Percentiles rank a stretch among this genome's conserved stretches.
phyloP scores from a whole-genome alignment of 306 rosid species.

The Vigna nakashimae region DNA sequence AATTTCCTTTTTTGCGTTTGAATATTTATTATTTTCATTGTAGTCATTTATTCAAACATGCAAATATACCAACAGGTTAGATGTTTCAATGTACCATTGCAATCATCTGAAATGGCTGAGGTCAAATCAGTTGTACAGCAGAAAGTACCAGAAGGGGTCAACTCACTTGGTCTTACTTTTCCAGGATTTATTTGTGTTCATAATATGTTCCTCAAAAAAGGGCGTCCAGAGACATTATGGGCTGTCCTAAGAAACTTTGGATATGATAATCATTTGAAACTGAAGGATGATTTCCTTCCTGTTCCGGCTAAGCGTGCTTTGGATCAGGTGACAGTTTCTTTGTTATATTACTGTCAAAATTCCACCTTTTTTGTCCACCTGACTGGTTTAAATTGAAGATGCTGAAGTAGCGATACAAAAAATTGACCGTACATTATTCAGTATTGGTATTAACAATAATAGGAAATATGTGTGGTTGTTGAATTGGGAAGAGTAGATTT shows the following conservation, averaged over 20 bases:
- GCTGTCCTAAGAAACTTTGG: conserved; percentile 88
- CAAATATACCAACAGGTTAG: conserved; percentile 59
- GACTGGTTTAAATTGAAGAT: conserved; percentile 33
- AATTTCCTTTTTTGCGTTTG: conserved; percentile 27
- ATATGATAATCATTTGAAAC: conserved; percentile 78
- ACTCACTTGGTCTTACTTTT: conserved; percentile 81
- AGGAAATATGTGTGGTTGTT: conserved; percentile 8
- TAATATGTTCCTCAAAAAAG: conserved; percentile 75
- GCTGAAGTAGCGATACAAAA: conserved; percentile 18
- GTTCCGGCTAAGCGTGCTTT: conserved; percentile 72
- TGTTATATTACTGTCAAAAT: conserved; percentile 38
- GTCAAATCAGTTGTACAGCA: conserved; percentile 81
- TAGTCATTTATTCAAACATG: conserved; percentile 31
- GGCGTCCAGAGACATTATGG: conserved; percentile 87
- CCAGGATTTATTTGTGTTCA: conserved; percentile 80
- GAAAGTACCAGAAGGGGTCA: conserved; percentile 78
- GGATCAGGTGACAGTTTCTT: conserved; percentile 74
- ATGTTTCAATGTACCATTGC: conserved; percentile 82
- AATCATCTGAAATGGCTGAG: conserved; percentile 68
- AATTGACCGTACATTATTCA: conserved; percentile 31
- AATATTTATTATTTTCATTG: conserved; percentile 21
- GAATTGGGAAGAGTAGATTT: conserved; percentile 27
- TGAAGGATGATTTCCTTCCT: conserved; percentile 72
- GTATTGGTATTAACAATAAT: conserved; percentile 27
- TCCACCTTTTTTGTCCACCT: conserved; percentile 37